Evolutionary conservation across 768 basidiomycete genomes (phyloP).

Genomic region (Neoboletus magnificus): DNA sequence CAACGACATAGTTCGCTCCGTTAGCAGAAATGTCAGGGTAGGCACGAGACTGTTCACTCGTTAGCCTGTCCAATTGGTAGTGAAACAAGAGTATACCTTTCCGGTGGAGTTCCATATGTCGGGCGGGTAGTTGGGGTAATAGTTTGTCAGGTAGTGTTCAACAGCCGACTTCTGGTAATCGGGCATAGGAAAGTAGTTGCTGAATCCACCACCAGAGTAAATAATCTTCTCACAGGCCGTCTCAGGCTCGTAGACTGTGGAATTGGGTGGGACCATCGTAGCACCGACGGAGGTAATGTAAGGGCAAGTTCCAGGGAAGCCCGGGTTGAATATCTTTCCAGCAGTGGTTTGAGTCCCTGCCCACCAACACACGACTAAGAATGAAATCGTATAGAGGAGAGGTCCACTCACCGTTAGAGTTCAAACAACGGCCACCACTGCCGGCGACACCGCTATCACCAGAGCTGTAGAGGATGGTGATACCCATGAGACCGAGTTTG

Average conservation of each 20-base stretch:
- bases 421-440: constrained; percentile 29
- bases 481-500: constrained; percentile 41
- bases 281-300: constrained; percentile 47
- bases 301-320: constrained; percentile 44
- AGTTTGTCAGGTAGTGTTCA: constrained; percentile 29
- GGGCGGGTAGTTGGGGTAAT: constrained; percentile 24
- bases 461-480: constrained; percentile 42
- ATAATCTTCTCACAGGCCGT: constrained; percentile 27
- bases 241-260: constrained; percentile 29
- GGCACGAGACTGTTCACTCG: constrained; percentile 32
- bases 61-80: constrained; percentile 29
- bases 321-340: constrained; percentile 38
- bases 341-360: constrained; percentile 24
- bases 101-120: constrained; percentile 28
- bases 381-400: background rate
- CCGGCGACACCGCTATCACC: constrained; percentile 48
- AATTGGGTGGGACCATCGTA: constrained; percentile 40
- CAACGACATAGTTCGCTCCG: constrained; percentile 32
- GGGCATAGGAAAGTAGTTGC: constrained; percentile 42
- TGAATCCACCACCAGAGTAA: constrained; percentile 22
- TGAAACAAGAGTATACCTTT: constrained; percentile 13
- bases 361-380: background rate
- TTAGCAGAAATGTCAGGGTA: constrained; percentile 39
- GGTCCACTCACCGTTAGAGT: constrained; percentile 22
- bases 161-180: constrained; percentile 38